Base-by-base conservation (phyloP, 2,329 filamentous ascomycete genomes). In the Xylaria sp. region DNA sequence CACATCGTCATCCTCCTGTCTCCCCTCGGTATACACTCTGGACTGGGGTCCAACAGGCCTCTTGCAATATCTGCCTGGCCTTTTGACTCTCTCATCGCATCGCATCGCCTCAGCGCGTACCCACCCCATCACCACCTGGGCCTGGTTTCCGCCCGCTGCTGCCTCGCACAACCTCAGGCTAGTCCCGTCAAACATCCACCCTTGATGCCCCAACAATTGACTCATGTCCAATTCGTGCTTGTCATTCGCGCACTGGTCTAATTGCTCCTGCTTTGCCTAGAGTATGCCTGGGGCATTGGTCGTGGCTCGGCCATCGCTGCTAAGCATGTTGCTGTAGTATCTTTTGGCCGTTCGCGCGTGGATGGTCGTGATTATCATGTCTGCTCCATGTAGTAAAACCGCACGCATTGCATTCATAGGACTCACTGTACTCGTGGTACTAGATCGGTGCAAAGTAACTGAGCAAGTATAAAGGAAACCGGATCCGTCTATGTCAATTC, bases 261-360 rank as follows among this genome's bases (percentile, higher is more conserved):
- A 59, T 64, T 21, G 27, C 32, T 14, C 39, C 11, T 11, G n/a
- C 64, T 69, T n/a, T 36, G 67, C 64, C 60, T 14, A 58, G 27
- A 59, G 12, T 57, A 21, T 67, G 64, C 67, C 67, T 64, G 64
- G 64, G 58, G 63, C 67, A 69, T 36, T 63, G 59, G 5, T 51
- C 24, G 59, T 66, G 67, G 67, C 67, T 65, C 48, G 34, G 66
- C 42, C 39, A 7, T 57, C 47, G 48, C 32, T 66, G 58, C 6
- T 36, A 2, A 51, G 9, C 45, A 65, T 55, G 30, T 19, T 58
- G 58, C 57, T 48, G 34, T 64, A 17, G 24, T 55, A 7, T 51
- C 27, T 57, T 30, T n/a, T 19, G 7, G n/a, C 9, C 17, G 1
- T 42, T 34, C 54, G 27, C 50, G 57, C 5, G 7, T 34, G 19